A percentile compares a stretch with the other conserved stretches of the same genome.
Conservation (phyloP, 2,329 filamentous ascomycete species). For the Boeremia lycopersici region DNA sequence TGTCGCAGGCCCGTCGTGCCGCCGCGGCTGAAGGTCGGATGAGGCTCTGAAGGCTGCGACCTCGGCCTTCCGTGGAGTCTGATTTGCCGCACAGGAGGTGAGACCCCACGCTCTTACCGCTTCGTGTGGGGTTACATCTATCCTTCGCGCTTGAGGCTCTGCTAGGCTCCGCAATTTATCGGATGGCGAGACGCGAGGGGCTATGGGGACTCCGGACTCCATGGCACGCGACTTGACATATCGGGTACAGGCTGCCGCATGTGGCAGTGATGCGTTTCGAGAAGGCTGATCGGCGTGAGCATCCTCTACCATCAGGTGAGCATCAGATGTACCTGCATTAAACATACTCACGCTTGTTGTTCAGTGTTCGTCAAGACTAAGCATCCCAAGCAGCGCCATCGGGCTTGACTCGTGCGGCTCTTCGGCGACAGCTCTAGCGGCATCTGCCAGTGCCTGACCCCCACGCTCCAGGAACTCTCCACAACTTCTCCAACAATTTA, state of each 20-base stretch:
- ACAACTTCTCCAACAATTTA: conserved; percentile 10
- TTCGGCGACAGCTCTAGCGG: conserved; percentile 2
- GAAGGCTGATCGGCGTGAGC: too few species aligned
- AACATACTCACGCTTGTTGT: too few species aligned
- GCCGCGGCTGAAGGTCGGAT: conserved; percentile 12
- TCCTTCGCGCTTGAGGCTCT: conserved; percentile 15
- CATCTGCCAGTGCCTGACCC: conserved; percentile 1
- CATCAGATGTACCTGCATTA: too few species aligned
- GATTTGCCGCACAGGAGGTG: conserved; percentile 1
- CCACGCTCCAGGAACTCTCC: conserved; percentile 13
- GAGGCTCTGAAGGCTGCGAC: not conserved
- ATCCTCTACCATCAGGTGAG: too few species aligned
- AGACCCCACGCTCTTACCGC: conserved; percentile 1
- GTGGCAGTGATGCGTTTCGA: not conserved
- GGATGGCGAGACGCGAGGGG: conserved; percentile 6
- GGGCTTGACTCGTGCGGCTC: conserved; percentile 11
- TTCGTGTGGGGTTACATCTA: conserved; percentile 11
- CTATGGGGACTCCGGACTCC: conserved; percentile 13
- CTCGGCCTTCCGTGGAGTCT: not conserved
- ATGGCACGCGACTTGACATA: conserved; percentile 1
- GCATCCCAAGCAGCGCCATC: conserved; percentile 1
- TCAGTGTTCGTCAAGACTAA: not conserved
- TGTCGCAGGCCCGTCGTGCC: conserved; percentile 1
- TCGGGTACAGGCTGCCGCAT: not conserved
- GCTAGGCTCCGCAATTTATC: conserved; percentile 14